Base-by-base conservation (phyloP, 208 protist genomes). In the Leishmania arabica region DNA sequence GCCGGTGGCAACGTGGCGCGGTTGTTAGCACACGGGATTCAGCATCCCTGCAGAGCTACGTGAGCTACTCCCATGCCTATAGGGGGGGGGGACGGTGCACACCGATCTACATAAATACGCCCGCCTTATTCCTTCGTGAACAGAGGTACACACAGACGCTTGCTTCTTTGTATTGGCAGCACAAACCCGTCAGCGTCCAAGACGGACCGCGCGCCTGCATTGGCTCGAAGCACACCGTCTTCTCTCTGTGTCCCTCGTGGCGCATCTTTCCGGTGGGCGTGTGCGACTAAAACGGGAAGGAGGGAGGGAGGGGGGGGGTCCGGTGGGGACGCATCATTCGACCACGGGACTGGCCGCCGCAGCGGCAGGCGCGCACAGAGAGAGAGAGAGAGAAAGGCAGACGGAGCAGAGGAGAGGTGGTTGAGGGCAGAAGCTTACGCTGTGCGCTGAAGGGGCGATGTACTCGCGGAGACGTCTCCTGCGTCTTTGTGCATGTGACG, bases 381-480 rank as follows among this genome's bases (percentile, higher is more conserved):
- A 37, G 42, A 11, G 34, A 37, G 42, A 11, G 47, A 49, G 66
- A 72, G 24, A 51, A 21, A 21, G 42, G 17, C 69, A 54, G 45
- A 19, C 7, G 45, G 21, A 54, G 62, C 45, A 53, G 45, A 54
- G 69, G 2, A 73, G 24, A 54, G 69, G 40, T 73, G 40, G 27
- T 27, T 17, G 11, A 37, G n/a, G 13, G 27, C 69, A 53, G 69
- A 15, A 51, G 45, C 40, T 5, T 24, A 73, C 42, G n/a, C 42
- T 19, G 40, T 34, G 24, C 69, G 45, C 24, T 73, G 69, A 45
- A n/a, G 69, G 40, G 69, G 34, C 34, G 15, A 76, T 76, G 72
- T 31, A 76, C 72, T 64, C 72, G 45, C 72, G 51, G 51, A 27
- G 47, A 47, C 49, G 51, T 62, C 51, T 76, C 51, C 24, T 76